Evolutionary conservation across 2,329 filamentous ascomycete genomes (phyloP).

Genomic region (Talaromyces rugulosus): DNA sequence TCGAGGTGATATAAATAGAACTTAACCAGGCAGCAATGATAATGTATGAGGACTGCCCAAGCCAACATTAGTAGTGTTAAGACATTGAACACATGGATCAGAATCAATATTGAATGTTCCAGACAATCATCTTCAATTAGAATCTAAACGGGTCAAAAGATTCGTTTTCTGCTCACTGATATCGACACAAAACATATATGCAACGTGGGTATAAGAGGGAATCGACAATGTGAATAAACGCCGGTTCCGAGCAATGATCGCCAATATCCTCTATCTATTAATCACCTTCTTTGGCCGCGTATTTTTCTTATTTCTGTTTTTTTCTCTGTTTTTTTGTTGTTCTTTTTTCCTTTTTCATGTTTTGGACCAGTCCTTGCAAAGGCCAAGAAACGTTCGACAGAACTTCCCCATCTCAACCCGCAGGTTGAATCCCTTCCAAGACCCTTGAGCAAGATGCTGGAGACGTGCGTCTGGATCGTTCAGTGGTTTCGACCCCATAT

Average conservation of each 20-base stretch:
- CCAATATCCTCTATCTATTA: background rate
- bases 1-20: background rate
- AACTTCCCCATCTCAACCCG: conserved; percentile 27
- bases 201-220: background rate
- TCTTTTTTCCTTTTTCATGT: conserved; percentile 4
- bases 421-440: conserved; percentile 25
- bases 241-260: background rate
- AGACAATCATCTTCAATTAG: background rate
- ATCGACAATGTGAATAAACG: background rate
- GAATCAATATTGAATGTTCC: background rate
- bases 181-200: conserved; percentile 1
- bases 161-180: background rate
- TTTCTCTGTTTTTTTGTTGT: background rate
- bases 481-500: conserved; percentile 30
- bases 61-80: background rate
- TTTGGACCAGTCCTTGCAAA: conserved; percentile 28
- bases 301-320: background rate
- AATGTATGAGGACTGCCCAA: background rate
- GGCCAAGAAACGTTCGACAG: conserved; percentile 28
- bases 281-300: background rate
- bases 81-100: too few relatives aligned
- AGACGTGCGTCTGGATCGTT: conserved; percentile 26
- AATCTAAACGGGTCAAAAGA: background rate
- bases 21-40: background rate
- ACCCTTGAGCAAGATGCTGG: conserved; percentile 27